Evolutionary conservation across 2,329 filamentous ascomycete genomes (phyloP), one percentile per base, ranked within the genome.

Genomic region (Aspergillus aculeatus): DNA sequence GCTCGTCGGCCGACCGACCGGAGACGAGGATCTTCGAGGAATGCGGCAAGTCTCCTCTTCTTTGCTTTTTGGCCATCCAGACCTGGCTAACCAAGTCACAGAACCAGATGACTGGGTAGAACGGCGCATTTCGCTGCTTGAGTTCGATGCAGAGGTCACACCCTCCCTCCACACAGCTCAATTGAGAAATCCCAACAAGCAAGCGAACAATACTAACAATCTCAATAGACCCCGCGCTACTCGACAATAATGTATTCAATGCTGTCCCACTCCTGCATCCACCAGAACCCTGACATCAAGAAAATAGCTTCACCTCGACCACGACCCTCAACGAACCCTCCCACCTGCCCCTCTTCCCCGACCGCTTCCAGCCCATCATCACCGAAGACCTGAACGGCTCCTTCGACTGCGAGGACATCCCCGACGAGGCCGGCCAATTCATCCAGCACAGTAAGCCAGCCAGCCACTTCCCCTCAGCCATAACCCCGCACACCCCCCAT

Each of bases 331-430:
- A 48, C 6, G 4, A 16, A 3, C 32, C 5, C 26, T 6, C 31
- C 0, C 41, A 35, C 11, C 26, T 24, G 1, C 24, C 19, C n/a
- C 41, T 55, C 19, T 58, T 58, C 16, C 47, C 57, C 5, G 31
- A 41, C 2, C 44, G 24, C 1, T 68, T 66, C 53, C 47, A 47
- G 19, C 56, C 60, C 1, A 41, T 63, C 4, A 50, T 66, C 31
- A 38, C 41, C 16, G 56, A 50, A 14, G 66, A 68, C 47, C 59
- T 68, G n/a, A 68, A 68, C 24, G 66, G 66, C n/a, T 59, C 59
- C 6, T 64, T 66, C 44, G 50, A 61, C 38, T 66, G 66, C 49
- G 58, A 61, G 12, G 66, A 66, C 38, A 21, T 48, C 16, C 41
- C 53, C 7, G 48, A 56, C 26, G 51, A 58, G 2, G 21, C 57